phyloP scores from a whole-genome alignment of 495 filamentous ascomycete genomes.

The Daldinia grandis region DNA sequence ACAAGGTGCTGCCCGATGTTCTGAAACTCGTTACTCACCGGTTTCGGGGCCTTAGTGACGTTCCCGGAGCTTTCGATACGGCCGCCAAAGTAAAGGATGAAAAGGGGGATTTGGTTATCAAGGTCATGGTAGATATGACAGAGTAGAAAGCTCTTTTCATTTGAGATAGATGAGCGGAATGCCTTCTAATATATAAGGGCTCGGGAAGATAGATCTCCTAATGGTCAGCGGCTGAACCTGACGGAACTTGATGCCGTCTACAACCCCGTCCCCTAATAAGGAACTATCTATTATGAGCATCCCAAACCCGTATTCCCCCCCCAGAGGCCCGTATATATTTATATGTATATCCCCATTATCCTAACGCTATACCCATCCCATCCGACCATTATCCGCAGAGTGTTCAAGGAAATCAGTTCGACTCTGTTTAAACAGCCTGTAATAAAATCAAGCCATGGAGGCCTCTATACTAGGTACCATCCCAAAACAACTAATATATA shows the following conservation, averaged over 20 bases:
- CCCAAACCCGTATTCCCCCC: no score
- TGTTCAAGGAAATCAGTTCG: no score
- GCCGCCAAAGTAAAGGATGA: slow-evolving; percentile 63
- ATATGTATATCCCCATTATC: no score
- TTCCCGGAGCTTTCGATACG: slow-evolving; percentile 60
- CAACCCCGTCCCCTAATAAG: neutral
- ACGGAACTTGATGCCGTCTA: neutral
- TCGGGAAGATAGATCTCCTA: no score
- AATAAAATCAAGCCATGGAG: no score
- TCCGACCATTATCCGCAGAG: no score
- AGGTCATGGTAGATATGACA: slow-evolving; percentile 62
- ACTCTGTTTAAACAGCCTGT: no score
- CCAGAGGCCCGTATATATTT: no score
- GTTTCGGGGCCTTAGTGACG: slow-evolving; percentile 54
- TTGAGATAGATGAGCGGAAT: neutral
- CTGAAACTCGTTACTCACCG: slow-evolving; percentile 79
- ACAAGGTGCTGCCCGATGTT: slow-evolving; percentile 60
- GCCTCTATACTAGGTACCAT: neutral
- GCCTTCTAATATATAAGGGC: no score
- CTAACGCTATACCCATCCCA: no score
- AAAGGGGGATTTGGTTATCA: slow-evolving; percentile 60
- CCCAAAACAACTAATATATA: neutral
- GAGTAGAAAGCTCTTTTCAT: neutral
- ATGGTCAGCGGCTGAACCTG: no score
- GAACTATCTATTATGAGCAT: neutral